Evolutionary conservation across 208 protist genomes (phyloP).

Genomic region (Kentomonas sorsogonicus): DNA sequence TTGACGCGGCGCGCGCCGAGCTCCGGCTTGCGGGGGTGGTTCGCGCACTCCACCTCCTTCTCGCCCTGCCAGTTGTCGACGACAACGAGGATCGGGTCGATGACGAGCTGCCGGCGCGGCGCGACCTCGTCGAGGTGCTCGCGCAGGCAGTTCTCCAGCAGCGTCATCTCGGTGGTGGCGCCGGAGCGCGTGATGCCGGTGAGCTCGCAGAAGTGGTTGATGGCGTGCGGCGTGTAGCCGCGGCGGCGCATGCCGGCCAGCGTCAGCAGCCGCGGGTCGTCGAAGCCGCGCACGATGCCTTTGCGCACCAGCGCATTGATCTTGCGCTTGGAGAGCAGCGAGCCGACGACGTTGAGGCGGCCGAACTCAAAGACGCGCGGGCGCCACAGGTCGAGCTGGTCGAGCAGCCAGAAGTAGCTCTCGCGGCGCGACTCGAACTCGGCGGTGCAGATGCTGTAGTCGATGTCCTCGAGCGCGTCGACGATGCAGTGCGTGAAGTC

Average conservation of each 20-base stretch:
- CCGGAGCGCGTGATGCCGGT: conserved; percentile 92
- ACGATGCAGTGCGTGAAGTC: conserved; percentile 99
- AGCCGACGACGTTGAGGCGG: conserved; percentile 96
- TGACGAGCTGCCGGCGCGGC: conserved; percentile 82
- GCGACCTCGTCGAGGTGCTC: conserved; percentile 93
- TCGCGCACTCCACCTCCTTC: conserved; percentile 85
- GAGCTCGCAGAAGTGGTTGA: conserved; percentile 96
- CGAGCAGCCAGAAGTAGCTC: conserved; percentile 96
- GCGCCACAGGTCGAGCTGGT: conserved; percentile 84
- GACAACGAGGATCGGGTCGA: conserved; percentile 95
- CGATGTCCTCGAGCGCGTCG: conserved; percentile 99
- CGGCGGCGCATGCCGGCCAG: conserved; percentile 95
- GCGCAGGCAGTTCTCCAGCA: conserved; percentile 94
- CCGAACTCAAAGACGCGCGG: conserved; percentile 98
- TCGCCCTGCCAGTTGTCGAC: conserved; percentile 90
- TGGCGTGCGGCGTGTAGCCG: conserved; percentile 95
- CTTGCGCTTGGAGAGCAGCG: conserved; percentile 98
- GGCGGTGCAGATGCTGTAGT: conserved; percentile 99
- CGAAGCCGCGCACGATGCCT: conserved; percentile 94
- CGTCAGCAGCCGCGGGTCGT: conserved; percentile 97
- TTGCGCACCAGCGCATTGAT: conserved; percentile 95
- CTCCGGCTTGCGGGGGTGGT: conserved; percentile 91
- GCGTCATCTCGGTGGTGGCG: conserved; percentile 90
- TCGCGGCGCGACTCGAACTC: conserved; percentile 98
- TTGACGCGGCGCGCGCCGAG: conserved; percentile 75